These are phyloP conservation scores for Madurella fahalii DNA, from an alignment of 2,329 filamentous ascomycete genomes.

Conservation along the genomic window DNA sequence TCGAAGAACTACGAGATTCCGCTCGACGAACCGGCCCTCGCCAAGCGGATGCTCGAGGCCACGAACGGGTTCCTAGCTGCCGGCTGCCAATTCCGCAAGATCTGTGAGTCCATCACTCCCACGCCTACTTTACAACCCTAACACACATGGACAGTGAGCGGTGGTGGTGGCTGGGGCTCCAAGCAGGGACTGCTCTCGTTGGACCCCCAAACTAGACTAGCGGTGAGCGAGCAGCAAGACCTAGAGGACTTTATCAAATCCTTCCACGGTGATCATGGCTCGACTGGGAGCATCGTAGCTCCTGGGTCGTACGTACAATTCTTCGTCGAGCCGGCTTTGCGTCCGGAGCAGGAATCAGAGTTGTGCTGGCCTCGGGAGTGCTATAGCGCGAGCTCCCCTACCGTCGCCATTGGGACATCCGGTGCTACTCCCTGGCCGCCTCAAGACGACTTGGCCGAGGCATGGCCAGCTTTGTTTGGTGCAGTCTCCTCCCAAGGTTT, in stretches of 20 bases:
- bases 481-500: constrained; percentile 59
- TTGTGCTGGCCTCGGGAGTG: not conserved
- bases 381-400: not conserved
- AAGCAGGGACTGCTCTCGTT: constrained; percentile 76
- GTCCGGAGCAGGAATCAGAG: not conserved
- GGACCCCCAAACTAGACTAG: constrained; percentile 61
- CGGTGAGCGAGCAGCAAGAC: constrained; percentile 45
- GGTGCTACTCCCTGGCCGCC: not conserved
- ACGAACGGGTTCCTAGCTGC: constrained; percentile 33
- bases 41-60: constrained; percentile 26
- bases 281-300: constrained; percentile 53
- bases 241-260: constrained; percentile 52
- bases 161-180: constrained; percentile 78
- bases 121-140: not conserved
- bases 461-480: constrained; percentile 48
- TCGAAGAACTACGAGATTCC: constrained; percentile 22
- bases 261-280: constrained; percentile 35
- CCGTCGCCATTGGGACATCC: constrained; percentile 7
- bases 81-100: constrained; percentile 45
- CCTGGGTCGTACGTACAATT: constrained; percentile 66
- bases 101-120: constrained; percentile 35
- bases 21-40: constrained; percentile 26
- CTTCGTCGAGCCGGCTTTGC: constrained; percentile 41
- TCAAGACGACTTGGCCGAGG: not conserved
- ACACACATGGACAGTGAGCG: constrained; percentile 57